A percentile compares a stretch with the other conserved stretches of the same genome.
Evolutionary conservation across 352 stramenopile species (phyloP).

Genomic region (Pythium scleroteichum): DNA sequence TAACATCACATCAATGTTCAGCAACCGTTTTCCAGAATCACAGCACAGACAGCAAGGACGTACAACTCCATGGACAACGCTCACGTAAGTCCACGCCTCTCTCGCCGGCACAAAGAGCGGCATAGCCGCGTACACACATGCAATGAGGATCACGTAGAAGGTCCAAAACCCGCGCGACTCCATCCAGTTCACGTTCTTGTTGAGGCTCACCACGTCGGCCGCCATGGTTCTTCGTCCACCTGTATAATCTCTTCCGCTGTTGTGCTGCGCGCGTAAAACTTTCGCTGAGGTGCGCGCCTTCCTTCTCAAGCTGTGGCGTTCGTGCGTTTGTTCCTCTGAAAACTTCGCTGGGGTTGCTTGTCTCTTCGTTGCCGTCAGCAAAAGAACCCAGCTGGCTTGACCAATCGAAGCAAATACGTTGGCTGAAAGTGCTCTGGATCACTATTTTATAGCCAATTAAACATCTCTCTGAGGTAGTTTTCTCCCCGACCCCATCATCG

Average conservation of each 20-base stretch:
- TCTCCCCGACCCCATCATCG: neutral
- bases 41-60: conserved; percentile 1
- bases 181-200: conserved; percentile 93
- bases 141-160: conserved; percentile 83
- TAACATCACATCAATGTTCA: conserved; percentile 8
- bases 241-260: neutral
- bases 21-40: neutral
- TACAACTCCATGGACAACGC: conserved; percentile 87
- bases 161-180: conserved; percentile 86
- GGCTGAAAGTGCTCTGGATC: neutral
- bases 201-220: conserved; percentile 57
- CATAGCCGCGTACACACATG: conserved; percentile 79
- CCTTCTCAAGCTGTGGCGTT: conserved; percentile 11
- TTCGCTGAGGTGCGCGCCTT: neutral
- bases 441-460: neutral
- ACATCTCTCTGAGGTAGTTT: neutral
- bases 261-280: conserved; percentile 2
- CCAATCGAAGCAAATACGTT: neutral
- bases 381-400: conserved; percentile 1
- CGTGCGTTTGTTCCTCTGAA: conserved; percentile 12
- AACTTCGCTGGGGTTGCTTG: conserved; percentile 18
- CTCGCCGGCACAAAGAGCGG: conserved; percentile 67
- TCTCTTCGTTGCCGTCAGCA: conserved; percentile 21
- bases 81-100: conserved; percentile 81
- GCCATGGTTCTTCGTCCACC: conserved; percentile 20